phyloP scores from a whole-genome alignment of 1,139 yeast species.

The Scheffersomyces cryptocercus region DNA sequence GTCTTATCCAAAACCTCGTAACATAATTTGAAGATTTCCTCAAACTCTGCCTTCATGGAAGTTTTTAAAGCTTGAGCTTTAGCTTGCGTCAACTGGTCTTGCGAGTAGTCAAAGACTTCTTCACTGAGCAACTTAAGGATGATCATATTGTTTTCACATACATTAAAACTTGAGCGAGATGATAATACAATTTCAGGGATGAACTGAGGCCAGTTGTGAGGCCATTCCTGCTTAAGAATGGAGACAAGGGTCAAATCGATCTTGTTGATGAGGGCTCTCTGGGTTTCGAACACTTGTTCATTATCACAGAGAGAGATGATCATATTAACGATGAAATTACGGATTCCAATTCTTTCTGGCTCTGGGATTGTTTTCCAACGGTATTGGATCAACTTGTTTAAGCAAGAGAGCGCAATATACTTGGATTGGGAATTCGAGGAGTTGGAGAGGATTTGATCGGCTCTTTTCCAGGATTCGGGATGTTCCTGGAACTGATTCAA shows the following conservation, averaged over 20 bases:
- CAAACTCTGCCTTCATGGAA: conserved; percentile 87
- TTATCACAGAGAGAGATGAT: conserved; percentile 88
- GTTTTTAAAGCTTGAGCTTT: conserved; percentile 80
- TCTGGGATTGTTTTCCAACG: conserved; percentile 93
- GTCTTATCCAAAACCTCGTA: conserved; percentile 92
- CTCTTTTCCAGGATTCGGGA: conserved; percentile 94
- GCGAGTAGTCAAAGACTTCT: conserved; percentile 92
- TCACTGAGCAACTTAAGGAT: conserved; percentile 86
- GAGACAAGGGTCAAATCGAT: conserved; percentile 93
- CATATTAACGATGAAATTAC: conserved; percentile 92
- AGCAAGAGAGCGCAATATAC: conserved; percentile 85
- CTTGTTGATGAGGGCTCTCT: conserved; percentile 85
- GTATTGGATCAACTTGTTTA: conserved; percentile 86
- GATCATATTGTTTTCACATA: conserved; percentile 96
- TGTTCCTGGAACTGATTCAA: conserved; percentile 90
- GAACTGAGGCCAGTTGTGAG: conserved; percentile 96
- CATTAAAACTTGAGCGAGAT: conserved; percentile 83
- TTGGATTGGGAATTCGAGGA: conserved; percentile 84
- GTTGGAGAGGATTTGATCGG: conserved; percentile 82
- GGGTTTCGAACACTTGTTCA: conserved; percentile 70
- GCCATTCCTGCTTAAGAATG: conserved; percentile 97
- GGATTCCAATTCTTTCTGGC: conserved; percentile 83
- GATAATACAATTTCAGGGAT: conserved; percentile 90
- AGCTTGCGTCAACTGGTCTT: conserved; percentile 95
- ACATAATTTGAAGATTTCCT: conserved; percentile 89